Conservation (phyloP, 2,329 filamentous ascomycete genomes). For the Paramyrothecium roridum region DNA sequence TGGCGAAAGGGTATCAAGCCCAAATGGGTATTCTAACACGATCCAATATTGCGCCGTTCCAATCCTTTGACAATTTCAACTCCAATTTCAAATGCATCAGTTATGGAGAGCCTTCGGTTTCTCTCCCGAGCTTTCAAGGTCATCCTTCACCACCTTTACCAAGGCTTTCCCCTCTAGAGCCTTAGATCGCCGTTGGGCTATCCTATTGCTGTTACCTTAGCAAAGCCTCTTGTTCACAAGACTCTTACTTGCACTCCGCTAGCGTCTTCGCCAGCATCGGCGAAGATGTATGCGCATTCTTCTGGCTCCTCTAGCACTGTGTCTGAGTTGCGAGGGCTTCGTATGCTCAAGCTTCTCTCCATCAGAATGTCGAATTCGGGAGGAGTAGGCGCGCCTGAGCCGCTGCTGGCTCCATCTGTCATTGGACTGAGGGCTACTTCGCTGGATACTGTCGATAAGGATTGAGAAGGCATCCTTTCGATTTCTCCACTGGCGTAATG, state of each 20-base stretch:
- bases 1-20: conserved; percentile 17
- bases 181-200: too few relatives aligned
- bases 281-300: conserved; percentile 26
- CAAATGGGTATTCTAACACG: conserved; percentile 8
- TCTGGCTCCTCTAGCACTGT: conserved; percentile 14
- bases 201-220: too few relatives aligned
- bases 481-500: neutral
- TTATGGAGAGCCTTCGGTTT: too few relatives aligned
- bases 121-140: too few relatives aligned
- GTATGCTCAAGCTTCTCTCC: conserved; percentile 20
- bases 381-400: conserved; percentile 31
- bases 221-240: neutral
- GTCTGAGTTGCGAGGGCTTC: conserved; percentile 12
- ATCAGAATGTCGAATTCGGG: conserved; percentile 30
- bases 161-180: too few relatives aligned
- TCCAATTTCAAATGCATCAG: too few relatives aligned
- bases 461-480: conserved; percentile 10
- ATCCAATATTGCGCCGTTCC: conserved; percentile 7
- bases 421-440: conserved; percentile 32
- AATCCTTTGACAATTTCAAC: neutral
- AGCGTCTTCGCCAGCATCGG: conserved; percentile 26
- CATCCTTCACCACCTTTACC: too few relatives aligned
- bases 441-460: conserved; percentile 29
- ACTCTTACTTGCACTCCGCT: conserved; percentile 15
- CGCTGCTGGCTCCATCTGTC: conserved; percentile 31